Conservation (phyloP, 257 asterid genomes). For the Petunia axillaris region DNA sequence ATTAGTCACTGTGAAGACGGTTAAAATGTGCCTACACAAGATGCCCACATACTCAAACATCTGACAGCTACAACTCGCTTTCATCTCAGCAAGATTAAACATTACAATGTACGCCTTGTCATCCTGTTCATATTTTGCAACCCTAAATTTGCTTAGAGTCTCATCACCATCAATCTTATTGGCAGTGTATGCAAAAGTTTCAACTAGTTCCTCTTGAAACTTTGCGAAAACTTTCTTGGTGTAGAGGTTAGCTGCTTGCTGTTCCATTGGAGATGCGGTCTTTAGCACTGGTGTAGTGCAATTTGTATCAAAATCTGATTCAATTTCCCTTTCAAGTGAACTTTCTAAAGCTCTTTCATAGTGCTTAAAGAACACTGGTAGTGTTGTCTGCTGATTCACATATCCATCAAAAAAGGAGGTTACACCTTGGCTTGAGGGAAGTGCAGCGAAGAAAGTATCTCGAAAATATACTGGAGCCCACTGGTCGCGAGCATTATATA, state of each 20-base stretch:
- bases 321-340: conserved; percentile 65
- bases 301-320: conserved; percentile 65
- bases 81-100: conserved; percentile 60
- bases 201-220: conserved; percentile 85
- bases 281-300: conserved; percentile 57
- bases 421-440: conserved; percentile 64
- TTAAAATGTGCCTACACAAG: conserved; percentile 71
- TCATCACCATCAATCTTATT: conserved; percentile 69
- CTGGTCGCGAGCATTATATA: conserved; percentile 79
- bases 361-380: conserved; percentile 74
- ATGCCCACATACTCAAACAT: conserved; percentile 85
- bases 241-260: conserved; percentile 67
- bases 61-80: conserved; percentile 78
- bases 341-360: conserved; percentile 78
- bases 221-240: conserved; percentile 68
- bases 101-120: conserved; percentile 66
- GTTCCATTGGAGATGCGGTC: conserved; percentile 91
- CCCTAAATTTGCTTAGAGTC: conserved; percentile 63
- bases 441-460: conserved; percentile 71
- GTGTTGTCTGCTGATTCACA: conserved; percentile 72
- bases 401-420: conserved; percentile 76
- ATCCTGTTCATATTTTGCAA: conserved; percentile 81
- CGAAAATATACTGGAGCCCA: conserved; percentile 90
- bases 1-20: conserved; percentile 83
- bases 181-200: conserved; percentile 85